phyloP scores from a whole-genome alignment of 2,329 filamentous ascomycete species.

The Dothiorella sarmentorum region DNA sequence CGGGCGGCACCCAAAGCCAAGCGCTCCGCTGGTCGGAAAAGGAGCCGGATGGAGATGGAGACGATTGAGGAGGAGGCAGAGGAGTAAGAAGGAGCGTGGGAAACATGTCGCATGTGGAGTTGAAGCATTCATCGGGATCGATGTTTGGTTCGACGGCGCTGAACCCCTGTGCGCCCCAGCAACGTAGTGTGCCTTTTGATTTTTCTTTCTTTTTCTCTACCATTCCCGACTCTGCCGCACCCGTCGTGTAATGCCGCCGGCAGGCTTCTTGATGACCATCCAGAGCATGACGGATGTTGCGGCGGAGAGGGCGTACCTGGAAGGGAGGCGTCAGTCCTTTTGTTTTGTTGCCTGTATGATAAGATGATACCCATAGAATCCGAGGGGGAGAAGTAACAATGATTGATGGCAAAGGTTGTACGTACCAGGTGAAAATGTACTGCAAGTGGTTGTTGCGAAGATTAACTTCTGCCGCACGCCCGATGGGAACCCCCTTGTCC shows the following conservation, averaged over 20 bases:
- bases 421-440: slow-evolving; percentile 98
- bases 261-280: slow-evolving; percentile 88
- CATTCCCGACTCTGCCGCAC: slow-evolving; percentile 74
- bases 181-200: no score
- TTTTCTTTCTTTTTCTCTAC: no score
- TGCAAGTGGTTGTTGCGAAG: slow-evolving; percentile 94
- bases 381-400: no score
- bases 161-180: no score
- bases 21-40: slow-evolving; percentile 28
- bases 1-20: slow-evolving; percentile 42
- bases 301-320: slow-evolving; percentile 77
- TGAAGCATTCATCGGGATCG: no score
- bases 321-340: neutral
- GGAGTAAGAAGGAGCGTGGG: neutral
- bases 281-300: slow-evolving; percentile 94
- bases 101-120: no score
- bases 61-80: slow-evolving; percentile 38
- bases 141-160: no score
- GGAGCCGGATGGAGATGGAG: slow-evolving; percentile 34
- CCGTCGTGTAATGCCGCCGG: slow-evolving; percentile 67
- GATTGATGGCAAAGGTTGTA: slow-evolving; percentile 17
- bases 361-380: neutral
- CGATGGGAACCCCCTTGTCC: slow-evolving; percentile 82
- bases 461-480: slow-evolving; percentile 82
- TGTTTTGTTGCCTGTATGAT: neutral